Percentiles rank a stretch among this genome's conserved stretches.
phyloP scores from a whole-genome alignment of 2,329 filamentous ascomycete species.

The Lizonia empirigonia region DNA sequence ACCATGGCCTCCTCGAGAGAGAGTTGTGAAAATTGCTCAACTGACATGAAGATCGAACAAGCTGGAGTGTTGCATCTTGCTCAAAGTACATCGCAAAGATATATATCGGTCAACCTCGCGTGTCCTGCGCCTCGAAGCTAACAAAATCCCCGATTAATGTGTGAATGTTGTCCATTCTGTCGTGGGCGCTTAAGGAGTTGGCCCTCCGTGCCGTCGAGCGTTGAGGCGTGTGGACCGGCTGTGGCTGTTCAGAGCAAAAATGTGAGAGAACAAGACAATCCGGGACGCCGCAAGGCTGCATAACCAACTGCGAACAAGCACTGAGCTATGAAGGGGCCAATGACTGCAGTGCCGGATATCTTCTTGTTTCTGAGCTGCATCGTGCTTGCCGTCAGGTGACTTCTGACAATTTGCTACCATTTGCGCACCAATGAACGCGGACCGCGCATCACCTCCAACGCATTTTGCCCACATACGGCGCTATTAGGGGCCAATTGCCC shows the following conservation, averaged over 20 bases:
- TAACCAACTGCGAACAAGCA: conserved; percentile 25
- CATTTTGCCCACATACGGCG: conserved; percentile 17
- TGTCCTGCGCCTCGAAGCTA: conserved; percentile 13
- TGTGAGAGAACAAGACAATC: conserved; percentile 23
- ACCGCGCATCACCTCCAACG: not conserved
- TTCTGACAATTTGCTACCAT: conserved; percentile 10
- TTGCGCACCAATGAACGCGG: conserved; percentile 8
- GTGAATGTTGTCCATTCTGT: conserved; percentile 31
- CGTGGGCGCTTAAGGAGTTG: conserved; percentile 39
- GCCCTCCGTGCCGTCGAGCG: conserved; percentile 40
- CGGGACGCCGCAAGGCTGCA: conserved; percentile 33
- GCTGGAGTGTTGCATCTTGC: conserved; percentile 20
- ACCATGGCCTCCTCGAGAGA: conserved; percentile 47
- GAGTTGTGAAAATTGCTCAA: conserved; percentile 45
- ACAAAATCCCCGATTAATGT: conserved; percentile 13
- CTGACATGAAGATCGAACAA: conserved; percentile 41
- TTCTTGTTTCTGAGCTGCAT: conserved; percentile 21
- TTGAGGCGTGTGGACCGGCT: conserved; percentile 33
- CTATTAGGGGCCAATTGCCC: conserved; percentile 28
- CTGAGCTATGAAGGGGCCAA: conserved; percentile 12
- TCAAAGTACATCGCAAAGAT: conserved; percentile 24
- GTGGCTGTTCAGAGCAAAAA: conserved; percentile 39
- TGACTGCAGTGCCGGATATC: conserved; percentile 20
- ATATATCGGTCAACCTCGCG: conserved; percentile 38
- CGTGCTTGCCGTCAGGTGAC: conserved; percentile 8